A percentile compares a stretch with the other conserved stretches of the same genome.
These are phyloP conservation scores for Kazachstania taianensis DNA, from an alignment of 805 yeast species.

Conservation along the genomic window DNA sequence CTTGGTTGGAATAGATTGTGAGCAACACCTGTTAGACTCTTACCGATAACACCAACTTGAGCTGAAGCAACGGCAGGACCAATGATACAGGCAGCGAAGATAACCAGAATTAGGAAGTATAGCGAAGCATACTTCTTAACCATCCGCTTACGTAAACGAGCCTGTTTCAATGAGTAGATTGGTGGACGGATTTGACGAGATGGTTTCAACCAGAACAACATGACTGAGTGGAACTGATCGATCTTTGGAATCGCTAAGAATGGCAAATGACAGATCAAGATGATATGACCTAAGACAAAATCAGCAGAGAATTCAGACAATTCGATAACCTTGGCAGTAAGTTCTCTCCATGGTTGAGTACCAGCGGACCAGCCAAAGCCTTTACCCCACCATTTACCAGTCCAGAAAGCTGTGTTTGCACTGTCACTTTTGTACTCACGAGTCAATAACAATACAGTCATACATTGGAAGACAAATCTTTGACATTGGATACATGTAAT, in stretches of 20 bases:
- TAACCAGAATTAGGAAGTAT: conserved; percentile 57
- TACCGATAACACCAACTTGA: conserved; percentile 32
- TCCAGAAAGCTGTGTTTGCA: conserved; percentile 98
- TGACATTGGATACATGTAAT: conserved; percentile 78
- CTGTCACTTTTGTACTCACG: conserved; percentile 95
- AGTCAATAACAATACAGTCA: conserved; percentile 70
- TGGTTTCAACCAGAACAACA: conserved; percentile 98
- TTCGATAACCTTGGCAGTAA: conserved; percentile 87
- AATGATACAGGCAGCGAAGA: conserved; percentile 67
- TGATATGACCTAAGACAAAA: conserved; percentile 82
- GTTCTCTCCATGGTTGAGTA: conserved; percentile 95
- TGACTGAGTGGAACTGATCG: conserved; percentile 96
- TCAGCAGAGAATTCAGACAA: conserved; percentile 95
- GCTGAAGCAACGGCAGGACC: conserved; percentile 87
- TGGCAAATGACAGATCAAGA: conserved; percentile 85
- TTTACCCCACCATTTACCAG: conserved; percentile 97
- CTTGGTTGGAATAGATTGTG: conserved; percentile 86
- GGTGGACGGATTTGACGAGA: conserved; percentile 96
- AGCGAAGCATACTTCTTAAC: conserved; percentile 83
- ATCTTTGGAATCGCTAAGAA: conserved; percentile 71
- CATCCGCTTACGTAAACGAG: conserved; percentile 94
- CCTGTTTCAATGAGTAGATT: conserved; percentile 91
- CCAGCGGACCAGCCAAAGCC: conserved; percentile 90
- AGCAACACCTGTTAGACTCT: conserved; percentile 31
- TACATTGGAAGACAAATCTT: conserved; percentile 73